Percentiles rank a stretch among this genome's conserved stretches.
phyloP scores from a whole-genome alignment of 495 filamentous ascomycete species.

The Penicillium daleae region DNA sequence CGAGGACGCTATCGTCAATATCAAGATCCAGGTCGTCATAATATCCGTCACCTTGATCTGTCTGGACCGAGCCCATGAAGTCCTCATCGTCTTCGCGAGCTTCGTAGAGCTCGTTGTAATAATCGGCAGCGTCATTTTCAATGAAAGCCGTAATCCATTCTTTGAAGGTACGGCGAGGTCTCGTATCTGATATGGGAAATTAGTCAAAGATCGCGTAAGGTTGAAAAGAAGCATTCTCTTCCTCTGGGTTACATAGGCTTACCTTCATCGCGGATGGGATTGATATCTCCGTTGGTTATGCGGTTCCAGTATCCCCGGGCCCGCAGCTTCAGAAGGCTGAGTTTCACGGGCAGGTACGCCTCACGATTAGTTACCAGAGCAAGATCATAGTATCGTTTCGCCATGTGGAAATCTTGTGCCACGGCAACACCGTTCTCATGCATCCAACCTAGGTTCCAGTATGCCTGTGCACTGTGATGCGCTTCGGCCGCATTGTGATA shows the following conservation, averaged over 20 bases:
- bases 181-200: slow-evolving; percentile 50
- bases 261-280: slow-evolving; percentile 88
- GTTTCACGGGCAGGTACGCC: slow-evolving; percentile 90
- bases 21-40: slow-evolving; percentile 64
- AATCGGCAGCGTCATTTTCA: slow-evolving; percentile 65
- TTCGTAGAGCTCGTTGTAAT: slow-evolving; percentile 57
- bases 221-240: neutral
- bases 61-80: slow-evolving; percentile 51
- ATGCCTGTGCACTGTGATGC: slow-evolving; percentile 88
- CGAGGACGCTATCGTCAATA: slow-evolving; percentile 75
- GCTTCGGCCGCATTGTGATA: slow-evolving; percentile 91
- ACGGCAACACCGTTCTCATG: slow-evolving; percentile 96
- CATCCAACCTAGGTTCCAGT: slow-evolving; percentile 99
- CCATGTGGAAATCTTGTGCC: slow-evolving; percentile 94
- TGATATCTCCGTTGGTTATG: slow-evolving; percentile 83
- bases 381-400: slow-evolving; percentile 93
- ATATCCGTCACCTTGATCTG: slow-evolving; percentile 62
- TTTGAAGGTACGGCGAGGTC: slow-evolving; percentile 71
- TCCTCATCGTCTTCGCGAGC: slow-evolving; percentile 62
- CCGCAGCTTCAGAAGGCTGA: slow-evolving; percentile 85
- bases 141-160: slow-evolving; percentile 88
- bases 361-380: slow-evolving; percentile 89
- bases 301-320: slow-evolving; percentile 90
- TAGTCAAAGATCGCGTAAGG: neutral
- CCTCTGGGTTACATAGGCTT: slow-evolving; percentile 18